Evolutionary conservation across 2,329 filamentous ascomycete species (phyloP).

Genomic region (Cladosporium sp.): DNA sequence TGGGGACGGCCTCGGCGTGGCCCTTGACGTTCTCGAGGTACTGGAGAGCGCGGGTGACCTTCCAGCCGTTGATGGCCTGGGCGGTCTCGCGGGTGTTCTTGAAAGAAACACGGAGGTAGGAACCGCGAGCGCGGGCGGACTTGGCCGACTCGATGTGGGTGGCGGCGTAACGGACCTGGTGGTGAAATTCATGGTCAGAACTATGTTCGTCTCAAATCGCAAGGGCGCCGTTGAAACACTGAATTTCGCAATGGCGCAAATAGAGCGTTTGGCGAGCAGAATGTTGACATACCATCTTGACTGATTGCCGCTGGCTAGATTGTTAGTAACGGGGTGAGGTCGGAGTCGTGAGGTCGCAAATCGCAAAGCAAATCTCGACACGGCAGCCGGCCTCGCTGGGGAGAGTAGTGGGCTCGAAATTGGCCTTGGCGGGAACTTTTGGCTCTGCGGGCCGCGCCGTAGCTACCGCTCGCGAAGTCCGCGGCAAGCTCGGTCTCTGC

Average conservation of each 20-base stretch:
- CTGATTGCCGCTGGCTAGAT: slow-evolving; percentile 5
- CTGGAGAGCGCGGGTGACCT: slow-evolving; percentile 85
- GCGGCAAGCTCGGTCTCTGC: background rate
- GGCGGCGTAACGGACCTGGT: slow-evolving; percentile 90
- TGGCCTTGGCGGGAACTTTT: slow-evolving; percentile 7
- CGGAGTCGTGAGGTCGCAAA: slow-evolving; percentile 10
- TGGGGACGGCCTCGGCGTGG: slow-evolving; percentile 95
- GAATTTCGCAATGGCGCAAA: background rate
- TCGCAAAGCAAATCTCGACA: background rate
- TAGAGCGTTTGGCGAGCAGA: background rate
- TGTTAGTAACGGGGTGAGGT: slow-evolving; percentile 7
- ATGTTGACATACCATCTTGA: slow-evolving; percentile 35
- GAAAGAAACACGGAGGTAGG: slow-evolving; percentile 98
- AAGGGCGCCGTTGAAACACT: background rate
- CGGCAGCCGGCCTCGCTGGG: background rate
- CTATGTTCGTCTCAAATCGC: background rate
- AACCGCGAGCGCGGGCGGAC: slow-evolving; percentile 95
- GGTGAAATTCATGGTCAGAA: slow-evolving; percentile 5
- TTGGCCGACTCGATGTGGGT: slow-evolving; percentile 80
- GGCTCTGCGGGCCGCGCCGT: background rate
- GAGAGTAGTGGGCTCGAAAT: slow-evolving; percentile 11
- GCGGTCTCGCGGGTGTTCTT: slow-evolving; percentile 99
- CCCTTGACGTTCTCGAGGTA: slow-evolving; percentile 98
- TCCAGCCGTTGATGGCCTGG: slow-evolving; percentile 99
- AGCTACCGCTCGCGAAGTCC: background rate